phyloP scores from a whole-genome alignment of 1,139 yeast species.

The Scheffersomyces illinoinensis region DNA sequence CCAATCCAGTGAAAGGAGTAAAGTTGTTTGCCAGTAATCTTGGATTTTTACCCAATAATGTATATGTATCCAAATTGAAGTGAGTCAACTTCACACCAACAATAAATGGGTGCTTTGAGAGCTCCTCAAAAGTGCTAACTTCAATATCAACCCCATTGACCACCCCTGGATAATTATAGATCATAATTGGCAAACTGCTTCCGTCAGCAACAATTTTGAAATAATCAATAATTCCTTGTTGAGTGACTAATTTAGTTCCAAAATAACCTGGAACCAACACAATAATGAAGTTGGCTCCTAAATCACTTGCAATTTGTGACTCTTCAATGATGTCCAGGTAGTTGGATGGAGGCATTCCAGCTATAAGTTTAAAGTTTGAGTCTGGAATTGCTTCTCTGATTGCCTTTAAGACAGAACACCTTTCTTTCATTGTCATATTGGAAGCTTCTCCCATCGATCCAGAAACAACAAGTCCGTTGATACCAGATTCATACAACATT shows the following conservation, averaged over 20 bases:
- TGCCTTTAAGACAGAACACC: conserved; percentile 24
- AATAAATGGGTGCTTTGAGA: conserved; percentile 34
- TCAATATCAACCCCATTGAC: conserved; percentile 38
- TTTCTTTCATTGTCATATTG: conserved; percentile 35
- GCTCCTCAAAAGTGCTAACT: conserved; percentile 31
- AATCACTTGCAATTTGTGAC: conserved; percentile 22
- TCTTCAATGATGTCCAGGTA: conserved; percentile 33
- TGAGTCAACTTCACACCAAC: conserved; percentile 41
- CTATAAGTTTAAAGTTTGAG: conserved; percentile 26
- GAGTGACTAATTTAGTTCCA: conserved; percentile 29
- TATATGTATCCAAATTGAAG: conserved; percentile 26
- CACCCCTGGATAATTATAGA: conserved; percentile 37
- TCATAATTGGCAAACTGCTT: conserved; percentile 32
- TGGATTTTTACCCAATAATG: conserved; percentile 42
- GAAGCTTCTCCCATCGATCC: conserved; percentile 50
- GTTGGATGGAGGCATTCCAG: conserved; percentile 35
- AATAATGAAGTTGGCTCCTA: conserved; percentile 37
- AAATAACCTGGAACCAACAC: conserved; percentile 35
- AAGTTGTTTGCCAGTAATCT: conserved; percentile 40
- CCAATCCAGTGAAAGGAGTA: conserved; percentile 47
- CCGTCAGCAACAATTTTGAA: conserved; percentile 30
- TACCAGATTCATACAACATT: conserved; percentile 39
- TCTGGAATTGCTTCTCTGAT: conserved; percentile 28
- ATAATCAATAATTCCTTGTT: conserved; percentile 37
- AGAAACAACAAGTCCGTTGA: conserved; percentile 46